Evolutionary conservation across 1,284 basidiomycete species (phyloP).

Genomic region (Cryptococcus wingfieldii): DNA sequence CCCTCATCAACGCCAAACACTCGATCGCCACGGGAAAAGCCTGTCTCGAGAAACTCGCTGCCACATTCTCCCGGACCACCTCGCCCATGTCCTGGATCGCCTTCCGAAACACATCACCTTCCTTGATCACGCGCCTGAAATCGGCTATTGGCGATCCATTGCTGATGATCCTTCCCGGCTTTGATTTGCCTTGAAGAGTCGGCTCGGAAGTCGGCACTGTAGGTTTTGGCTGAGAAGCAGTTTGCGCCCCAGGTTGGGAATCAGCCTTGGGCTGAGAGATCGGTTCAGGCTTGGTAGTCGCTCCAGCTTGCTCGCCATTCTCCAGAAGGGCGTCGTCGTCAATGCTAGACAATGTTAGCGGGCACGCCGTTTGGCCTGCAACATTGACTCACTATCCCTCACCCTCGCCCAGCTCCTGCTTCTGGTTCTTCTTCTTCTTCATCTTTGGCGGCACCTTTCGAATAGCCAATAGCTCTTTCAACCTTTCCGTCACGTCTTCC

Average conservation of each 20-base stretch:
- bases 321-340: constrained; percentile 46
- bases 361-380: neutral
- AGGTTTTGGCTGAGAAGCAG: neutral
- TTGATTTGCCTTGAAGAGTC: constrained; percentile 22
- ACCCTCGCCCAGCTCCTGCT: constrained; percentile 32
- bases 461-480: constrained; percentile 65
- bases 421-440: constrained; percentile 54
- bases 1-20: constrained; percentile 65
- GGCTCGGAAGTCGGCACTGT: neutral
- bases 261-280: neutral
- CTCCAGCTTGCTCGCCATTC: neutral
- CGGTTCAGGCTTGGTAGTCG: constrained; percentile 6
- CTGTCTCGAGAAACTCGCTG: constrained; percentile 63
- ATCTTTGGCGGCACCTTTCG: constrained; percentile 50
- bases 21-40: constrained; percentile 65
- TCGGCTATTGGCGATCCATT: constrained; percentile 65
- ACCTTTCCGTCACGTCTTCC: constrained; percentile 57
- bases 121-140: constrained; percentile 61
- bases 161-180: constrained; percentile 55
- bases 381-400: constrained; percentile 39
- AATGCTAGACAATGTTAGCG: constrained; percentile 24
- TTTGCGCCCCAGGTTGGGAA: neutral
- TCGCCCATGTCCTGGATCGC: constrained; percentile 64
- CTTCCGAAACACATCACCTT: constrained; percentile 73
- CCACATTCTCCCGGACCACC: constrained; percentile 66